Base-by-base conservation (phyloP, 169 alveolate species). In the Cryptosporidium tyzzeri region DNA sequence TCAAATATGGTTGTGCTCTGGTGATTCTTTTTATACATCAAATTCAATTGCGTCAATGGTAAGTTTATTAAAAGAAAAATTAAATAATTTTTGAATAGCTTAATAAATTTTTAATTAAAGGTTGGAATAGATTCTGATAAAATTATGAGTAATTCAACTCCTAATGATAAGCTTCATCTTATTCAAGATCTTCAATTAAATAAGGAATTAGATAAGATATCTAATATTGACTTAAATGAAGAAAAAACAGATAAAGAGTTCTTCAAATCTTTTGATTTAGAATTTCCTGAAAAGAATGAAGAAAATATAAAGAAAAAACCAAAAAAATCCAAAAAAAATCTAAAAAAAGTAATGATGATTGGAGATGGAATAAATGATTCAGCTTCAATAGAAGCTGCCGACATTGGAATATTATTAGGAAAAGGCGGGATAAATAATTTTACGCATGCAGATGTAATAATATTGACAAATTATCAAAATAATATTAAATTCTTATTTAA, bases 341-440 rank as follows among this genome's bases (percentile, higher is more conserved):
- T 26, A 21, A 59, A 80, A 26, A 80, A 53, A 62, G 89, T 80
- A 23, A 80, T 80, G 89, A 80, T 80, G 89, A 65, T 80, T 61
- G 89, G 89, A 14, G 89, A 80, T 35, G 89, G 89, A 18, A 41
- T 80, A 44, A 80, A 80, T 80, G 89, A 80, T 23, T 80, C 89
- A 12, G 89, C 89, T 18, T 44, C 80, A 26, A 41, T 80, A 9
- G 80, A 62, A n/a, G 89, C 89, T 31, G 71, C 89, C 0, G 89
- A 80, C n/a, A 58, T 80, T 23, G 89, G 89, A 44, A 80, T 80
- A 29, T 48, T 80, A 6, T 33, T 80, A 16, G 89, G 89, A 37
- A 80, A 80, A 33, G 89, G 75, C 68, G 89, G 89, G 55, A 23
- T 80, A 41, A 44, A 44, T 37, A 65, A 80, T 80, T 80, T 80